Evolutionary conservation across 2,329 filamentous ascomycete species (phyloP), one percentile per base, ranked within the genome.

Genomic region (Zymoseptoria brevis): DNA sequence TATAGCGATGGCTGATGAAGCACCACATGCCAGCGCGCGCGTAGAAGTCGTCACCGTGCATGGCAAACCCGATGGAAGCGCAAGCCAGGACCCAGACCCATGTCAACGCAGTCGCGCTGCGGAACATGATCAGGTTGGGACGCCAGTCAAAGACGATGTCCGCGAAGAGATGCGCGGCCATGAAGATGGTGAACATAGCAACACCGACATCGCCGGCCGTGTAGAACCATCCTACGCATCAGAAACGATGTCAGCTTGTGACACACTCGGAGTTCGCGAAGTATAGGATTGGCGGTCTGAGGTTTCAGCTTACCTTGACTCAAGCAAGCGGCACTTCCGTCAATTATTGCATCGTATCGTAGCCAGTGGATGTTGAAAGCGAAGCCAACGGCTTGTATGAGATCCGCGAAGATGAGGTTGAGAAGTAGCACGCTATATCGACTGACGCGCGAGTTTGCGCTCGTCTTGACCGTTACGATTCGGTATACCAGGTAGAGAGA

Each of bases 391-490:
- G 83, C 79, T 68, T 88, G 86, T 65, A 86, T 82, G 57, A 87
- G 79, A 64, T 89, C 86, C 59, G 86, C 85, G 24, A 87, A 74
- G 4, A 88, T 75, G 0, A 89, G 78, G 68, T 88, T 88, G 71
- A 87, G 81, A 58, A 89, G 85, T 1, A 89, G 76, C 0, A 88
- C 76, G 19, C 88, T 77, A 67, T 88, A 87, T 71, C 88, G 86
- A 63, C 87, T 87, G 55, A 62, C 63, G 57, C 58, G 63, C 29
- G 41, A 45, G 16, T 45, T 45, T 45, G 35, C 35, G 35, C 35
- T 45, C 13, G 35, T n/a, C 35, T 45, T 45, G 35, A 45, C 67
- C 11, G 63, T 64, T 1, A 71, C 35, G 21, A 71, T 60, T n/a
- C 68, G 63, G 53, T 65, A 69, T 8, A 64, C 24, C 2, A 72